phyloP scores from a whole-genome alignment of 2,329 filamentous ascomycete species.

The Bipolaris gigantea region DNA sequence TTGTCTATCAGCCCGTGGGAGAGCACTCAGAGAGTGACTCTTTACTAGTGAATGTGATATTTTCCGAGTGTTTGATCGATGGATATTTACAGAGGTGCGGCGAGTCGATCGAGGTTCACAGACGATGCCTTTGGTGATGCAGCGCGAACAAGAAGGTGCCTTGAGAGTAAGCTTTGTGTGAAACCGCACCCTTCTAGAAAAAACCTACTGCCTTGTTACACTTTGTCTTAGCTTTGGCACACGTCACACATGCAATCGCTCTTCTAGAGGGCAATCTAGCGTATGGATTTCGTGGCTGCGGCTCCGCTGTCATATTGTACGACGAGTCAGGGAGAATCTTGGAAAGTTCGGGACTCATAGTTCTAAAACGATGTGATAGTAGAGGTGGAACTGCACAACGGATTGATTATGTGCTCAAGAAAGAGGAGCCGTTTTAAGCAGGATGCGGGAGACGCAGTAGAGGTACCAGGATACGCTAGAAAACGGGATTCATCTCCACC shows the following conservation, averaged over 20 bases:
- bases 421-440: constrained; percentile 1
- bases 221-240: constrained; percentile 45
- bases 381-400: background rate
- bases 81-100: constrained; percentile 40
- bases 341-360: constrained; percentile 17
- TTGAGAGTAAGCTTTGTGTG: constrained; percentile 7
- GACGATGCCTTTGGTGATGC: constrained; percentile 40
- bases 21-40: constrained; percentile 21
- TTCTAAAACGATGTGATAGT: constrained; percentile 19
- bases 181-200: background rate
- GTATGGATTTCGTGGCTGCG: constrained; percentile 32
- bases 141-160: constrained; percentile 44
- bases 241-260: constrained; percentile 46
- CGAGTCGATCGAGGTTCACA: constrained; percentile 44
- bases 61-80: constrained; percentile 33
- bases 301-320: constrained; percentile 13
- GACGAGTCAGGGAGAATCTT: constrained; percentile 17
- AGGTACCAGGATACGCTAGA: background rate
- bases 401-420: background rate
- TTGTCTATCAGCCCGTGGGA: constrained; percentile 22
- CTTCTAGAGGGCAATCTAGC: constrained; percentile 37
- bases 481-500: background rate
- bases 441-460: background rate
- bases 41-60: constrained; percentile 31
- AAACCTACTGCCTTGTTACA: constrained; percentile 42